Base-by-base conservation (phyloP, 352 stramenopile genomes). In the Blastocystis sp. region DNA sequence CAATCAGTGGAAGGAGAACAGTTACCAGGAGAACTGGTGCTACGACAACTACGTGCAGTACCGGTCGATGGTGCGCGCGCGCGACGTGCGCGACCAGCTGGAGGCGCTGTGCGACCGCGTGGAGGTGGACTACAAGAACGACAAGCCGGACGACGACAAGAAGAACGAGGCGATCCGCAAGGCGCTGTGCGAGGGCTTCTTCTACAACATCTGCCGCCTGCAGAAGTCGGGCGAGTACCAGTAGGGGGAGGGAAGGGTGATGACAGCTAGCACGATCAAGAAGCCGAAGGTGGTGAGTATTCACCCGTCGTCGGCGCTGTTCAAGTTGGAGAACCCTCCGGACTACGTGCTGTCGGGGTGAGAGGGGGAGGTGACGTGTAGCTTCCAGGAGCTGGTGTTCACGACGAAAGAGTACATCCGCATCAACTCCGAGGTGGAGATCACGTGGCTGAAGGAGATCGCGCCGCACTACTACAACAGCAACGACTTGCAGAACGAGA, bases 321-420 rank as follows among this genome's bases (percentile, higher is more conserved):
- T 93, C 94, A 89, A 89, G 37, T 33, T 80, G 24, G 79, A 89
- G 50, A 77, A 80, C 39, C 79, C 79, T 33, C 67, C 63, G 0
- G 24, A 63, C 24, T 89, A 66, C 50, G 79, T 89, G 6, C 79
- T 89, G 79, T 89, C 19, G 29, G n/a, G 1, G 33, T 59, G 24
- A 26, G 3, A 19, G 35, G 6, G 24, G 37, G 37, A n/a, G 19
- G 4, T 89, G 51, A 66, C 2, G 19, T 37, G 31, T 89, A 89
- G 79, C 24, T 99, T 98, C 91, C 98, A 99, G 92, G 97, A 99
- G 92, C 92, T 99, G 19, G 96, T 96, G 24, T 98, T 98, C 91
- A 99, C 97, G 33, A 98, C 95, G 0, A 99, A 99, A 91, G 97
- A 99, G 91, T 99, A 98, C 92, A 99, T 99, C 95, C 94, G 98